Evolutionary conservation across 208 protist genomes (phyloP).

Genomic region (Porcisia deanei): DNA sequence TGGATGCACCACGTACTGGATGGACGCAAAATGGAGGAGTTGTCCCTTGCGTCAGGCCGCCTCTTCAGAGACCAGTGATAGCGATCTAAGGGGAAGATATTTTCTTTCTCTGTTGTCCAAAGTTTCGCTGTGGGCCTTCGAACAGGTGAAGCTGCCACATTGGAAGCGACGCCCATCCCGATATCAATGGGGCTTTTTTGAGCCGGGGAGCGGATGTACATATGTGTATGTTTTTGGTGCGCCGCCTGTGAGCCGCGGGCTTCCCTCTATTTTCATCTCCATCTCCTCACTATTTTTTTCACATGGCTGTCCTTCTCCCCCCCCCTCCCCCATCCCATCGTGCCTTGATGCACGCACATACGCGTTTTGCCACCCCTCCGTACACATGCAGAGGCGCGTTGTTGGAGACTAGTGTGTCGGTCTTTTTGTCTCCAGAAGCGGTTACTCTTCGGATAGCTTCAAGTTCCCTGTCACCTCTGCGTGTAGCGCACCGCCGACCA

Average conservation of each 20-base stretch:
- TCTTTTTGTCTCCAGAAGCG: neutral
- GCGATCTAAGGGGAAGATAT: neutral
- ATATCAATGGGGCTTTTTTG: neutral
- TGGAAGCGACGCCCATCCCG: neutral
- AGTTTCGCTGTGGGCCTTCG: neutral
- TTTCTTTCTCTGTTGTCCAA: neutral
- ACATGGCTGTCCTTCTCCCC: neutral
- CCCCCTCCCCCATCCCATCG: neutral
- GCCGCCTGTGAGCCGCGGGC: neutral
- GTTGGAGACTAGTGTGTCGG: neutral
- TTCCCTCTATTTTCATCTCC: neutral
- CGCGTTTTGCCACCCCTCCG: neutral
- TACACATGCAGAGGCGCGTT: neutral
- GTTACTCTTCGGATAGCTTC: neutral
- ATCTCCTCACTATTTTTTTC: neutral
- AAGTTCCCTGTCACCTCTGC: neutral
- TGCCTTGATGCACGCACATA: neutral
- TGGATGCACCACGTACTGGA: neutral
- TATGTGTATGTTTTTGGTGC: neutral
- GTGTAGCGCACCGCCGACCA: neutral
- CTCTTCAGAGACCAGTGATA: neutral
- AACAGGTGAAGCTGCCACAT: neutral
- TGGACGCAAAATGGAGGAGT: neutral
- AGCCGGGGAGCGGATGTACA: neutral
- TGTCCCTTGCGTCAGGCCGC: neutral